Conservation (phyloP, 768 basidiomycete genomes). For the Serendipita sp. region DNA sequence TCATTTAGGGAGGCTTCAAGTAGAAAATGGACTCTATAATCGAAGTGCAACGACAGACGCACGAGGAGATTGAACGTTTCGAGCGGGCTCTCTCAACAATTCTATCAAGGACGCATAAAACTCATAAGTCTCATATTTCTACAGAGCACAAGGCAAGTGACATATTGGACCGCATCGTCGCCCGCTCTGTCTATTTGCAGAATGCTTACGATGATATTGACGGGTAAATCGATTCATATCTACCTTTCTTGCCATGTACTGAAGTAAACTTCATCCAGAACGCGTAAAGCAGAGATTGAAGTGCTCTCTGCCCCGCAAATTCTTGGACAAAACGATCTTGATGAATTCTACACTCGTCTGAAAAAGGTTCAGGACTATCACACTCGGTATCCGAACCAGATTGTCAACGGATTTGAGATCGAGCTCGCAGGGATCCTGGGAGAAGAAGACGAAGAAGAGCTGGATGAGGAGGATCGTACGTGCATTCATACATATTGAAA, state of each 20-base stretch:
- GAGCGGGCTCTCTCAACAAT: slow-evolving; percentile 76
- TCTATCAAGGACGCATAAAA: slow-evolving; percentile 47
- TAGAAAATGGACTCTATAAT: slow-evolving; percentile 78
- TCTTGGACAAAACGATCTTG: slow-evolving; percentile 47
- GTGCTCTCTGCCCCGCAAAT: slow-evolving; percentile 37
- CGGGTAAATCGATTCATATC: slow-evolving; percentile 18
- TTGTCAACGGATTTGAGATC: slow-evolving; percentile 62
- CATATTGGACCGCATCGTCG: slow-evolving; percentile 69
- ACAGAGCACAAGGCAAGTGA: slow-evolving; percentile 84
- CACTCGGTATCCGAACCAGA: slow-evolving; percentile 84
- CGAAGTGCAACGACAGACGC: slow-evolving; percentile 87
- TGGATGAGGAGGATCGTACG: slow-evolving; percentile 76
- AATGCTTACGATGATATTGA: slow-evolving; percentile 66
- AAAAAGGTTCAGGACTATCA: slow-evolving; percentile 94
- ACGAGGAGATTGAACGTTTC: slow-evolving; percentile 90
- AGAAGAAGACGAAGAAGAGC: slow-evolving; percentile 55
- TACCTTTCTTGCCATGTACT: background rate
- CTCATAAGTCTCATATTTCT: slow-evolving; percentile 50
- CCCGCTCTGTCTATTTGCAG: slow-evolving; percentile 48
- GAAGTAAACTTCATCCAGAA: slow-evolving; percentile 4
- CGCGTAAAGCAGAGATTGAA: slow-evolving; percentile 51
- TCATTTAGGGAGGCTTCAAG: background rate
- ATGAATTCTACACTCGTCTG: slow-evolving; percentile 92
- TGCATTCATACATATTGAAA: slow-evolving; percentile 15
- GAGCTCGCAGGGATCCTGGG: slow-evolving; percentile 73